phyloP scores from a whole-genome alignment of 495 filamentous ascomycete species.

The Aspergillus heteromorphus region DNA sequence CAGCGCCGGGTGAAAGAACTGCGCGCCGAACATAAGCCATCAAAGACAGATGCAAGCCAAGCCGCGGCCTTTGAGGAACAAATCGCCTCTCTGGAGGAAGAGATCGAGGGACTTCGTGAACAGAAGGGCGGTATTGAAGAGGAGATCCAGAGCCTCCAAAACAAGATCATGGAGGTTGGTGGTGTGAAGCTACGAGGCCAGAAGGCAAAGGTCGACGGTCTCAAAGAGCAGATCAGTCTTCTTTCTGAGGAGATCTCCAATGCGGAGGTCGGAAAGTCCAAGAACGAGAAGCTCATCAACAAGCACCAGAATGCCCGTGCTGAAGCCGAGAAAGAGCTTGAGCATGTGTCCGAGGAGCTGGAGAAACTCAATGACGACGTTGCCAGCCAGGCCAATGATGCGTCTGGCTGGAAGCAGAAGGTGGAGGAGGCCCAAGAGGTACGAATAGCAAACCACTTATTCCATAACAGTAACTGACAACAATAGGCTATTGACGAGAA shows the following conservation, averaged over 20 bases:
- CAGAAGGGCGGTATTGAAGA: slow-evolving; percentile 83
- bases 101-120: slow-evolving; percentile 71
- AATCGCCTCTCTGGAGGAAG: slow-evolving; percentile 65
- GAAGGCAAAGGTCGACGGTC: slow-evolving; percentile 86
- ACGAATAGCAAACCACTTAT: slow-evolving; percentile 8
- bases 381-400: slow-evolving; percentile 65
- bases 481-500: slow-evolving; percentile 61
- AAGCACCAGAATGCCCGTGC: slow-evolving; percentile 80
- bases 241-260: slow-evolving; percentile 75
- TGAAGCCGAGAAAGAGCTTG: slow-evolving; percentile 71
- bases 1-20: slow-evolving; percentile 80
- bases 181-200: slow-evolving; percentile 87
- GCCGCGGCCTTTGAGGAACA: slow-evolving; percentile 67
- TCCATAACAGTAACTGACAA: slow-evolving; percentile 1
- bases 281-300: slow-evolving; percentile 83
- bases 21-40: slow-evolving; percentile 68
- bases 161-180: slow-evolving; percentile 97
- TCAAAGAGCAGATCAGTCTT: slow-evolving; percentile 78
- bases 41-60: slow-evolving; percentile 68
- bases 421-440: slow-evolving; percentile 83
- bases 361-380: slow-evolving; percentile 72
- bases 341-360: slow-evolving; percentile 61
- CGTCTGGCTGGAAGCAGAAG: slow-evolving; percentile 62
- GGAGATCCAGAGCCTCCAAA: slow-evolving; percentile 85
- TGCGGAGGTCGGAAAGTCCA: slow-evolving; percentile 78